Percentiles rank a stretch among this genome's conserved stretches.
phyloP scores from a whole-genome alignment of 2,329 filamentous ascomycete genomes.

The Fusarium mundagurra region DNA sequence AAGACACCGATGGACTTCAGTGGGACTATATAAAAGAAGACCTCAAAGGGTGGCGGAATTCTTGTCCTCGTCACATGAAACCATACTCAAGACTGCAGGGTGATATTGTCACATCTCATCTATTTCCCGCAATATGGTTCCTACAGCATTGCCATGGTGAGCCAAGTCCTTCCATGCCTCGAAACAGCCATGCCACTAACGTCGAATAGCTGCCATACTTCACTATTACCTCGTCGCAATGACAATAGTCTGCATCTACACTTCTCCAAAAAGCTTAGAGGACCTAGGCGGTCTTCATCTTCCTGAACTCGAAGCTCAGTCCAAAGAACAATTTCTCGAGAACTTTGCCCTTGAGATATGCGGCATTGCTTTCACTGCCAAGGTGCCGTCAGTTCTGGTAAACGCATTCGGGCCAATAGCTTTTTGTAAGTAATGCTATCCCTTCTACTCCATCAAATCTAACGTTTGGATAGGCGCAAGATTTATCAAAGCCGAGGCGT shows the following conservation, averaged over 20 bases:
- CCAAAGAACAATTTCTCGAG: constrained; percentile 45
- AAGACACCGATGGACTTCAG: not conserved
- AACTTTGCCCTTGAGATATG: constrained; percentile 52
- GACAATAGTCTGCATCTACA: constrained; percentile 44
- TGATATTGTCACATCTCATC: not conserved
- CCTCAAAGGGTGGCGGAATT: constrained; percentile 45
- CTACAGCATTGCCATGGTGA: constrained; percentile 56
- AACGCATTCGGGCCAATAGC: constrained; percentile 60
- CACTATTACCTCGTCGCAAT: constrained; percentile 55
- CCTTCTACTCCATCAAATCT: not conserved
- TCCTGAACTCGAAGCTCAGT: not conserved
- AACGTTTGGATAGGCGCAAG: constrained; percentile 41
- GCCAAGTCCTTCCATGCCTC: not conserved
- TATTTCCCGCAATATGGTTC: constrained; percentile 53
- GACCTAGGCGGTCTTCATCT: not conserved
- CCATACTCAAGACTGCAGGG: constrained; percentile 43
- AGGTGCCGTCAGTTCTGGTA: constrained; percentile 54
- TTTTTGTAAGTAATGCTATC: constrained; percentile 50
- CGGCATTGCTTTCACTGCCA: constrained; percentile 56
- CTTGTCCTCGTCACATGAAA: constrained; percentile 45
- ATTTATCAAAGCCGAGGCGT: constrained; percentile 41
- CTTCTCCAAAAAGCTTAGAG: constrained; percentile 12
- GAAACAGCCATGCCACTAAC: not conserved
- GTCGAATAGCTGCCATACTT: constrained; percentile 50
- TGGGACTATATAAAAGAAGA: constrained; percentile 40